phyloP scores from a whole-genome alignment of 495 filamentous ascomycete species.

The Aspergillus biplanus region DNA sequence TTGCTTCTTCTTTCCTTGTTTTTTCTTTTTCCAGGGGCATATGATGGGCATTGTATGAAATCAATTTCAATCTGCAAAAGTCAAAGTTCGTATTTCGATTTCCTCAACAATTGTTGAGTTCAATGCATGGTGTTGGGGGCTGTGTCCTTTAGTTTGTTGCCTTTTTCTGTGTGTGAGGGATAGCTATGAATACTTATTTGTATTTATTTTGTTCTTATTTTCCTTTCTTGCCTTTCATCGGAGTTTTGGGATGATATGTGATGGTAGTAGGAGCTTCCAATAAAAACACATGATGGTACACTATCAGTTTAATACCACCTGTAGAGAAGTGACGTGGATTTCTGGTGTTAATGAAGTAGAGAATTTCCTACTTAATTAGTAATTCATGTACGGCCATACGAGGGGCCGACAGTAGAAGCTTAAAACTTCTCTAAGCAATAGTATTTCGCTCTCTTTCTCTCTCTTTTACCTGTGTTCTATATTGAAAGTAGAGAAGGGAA shows the following conservation, averaged over 20 bases:
- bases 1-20: slow-evolving; percentile 2
- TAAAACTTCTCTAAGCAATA: no score
- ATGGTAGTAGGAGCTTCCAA: neutral
- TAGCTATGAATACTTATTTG: slow-evolving; percentile 8
- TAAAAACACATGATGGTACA: slow-evolving; percentile 8
- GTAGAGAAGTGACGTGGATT: no score
- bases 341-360: neutral
- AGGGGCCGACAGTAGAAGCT: no score
- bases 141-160: neutral
- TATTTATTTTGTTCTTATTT: slow-evolving; percentile 11
- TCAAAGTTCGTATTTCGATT: slow-evolving; percentile 8
- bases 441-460: no score
- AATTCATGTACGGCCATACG: neutral
- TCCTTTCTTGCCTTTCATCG: slow-evolving; percentile 9
- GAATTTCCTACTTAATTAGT: neutral
- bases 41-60: neutral
- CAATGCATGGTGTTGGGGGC: slow-evolving; percentile 17
- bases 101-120: slow-evolving; percentile 14
- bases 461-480: no score
- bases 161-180: slow-evolving; percentile 7
- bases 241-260: slow-evolving; percentile 20
- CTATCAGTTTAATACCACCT: slow-evolving; percentile 1
- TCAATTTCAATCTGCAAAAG: slow-evolving; percentile 15
- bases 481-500: no score
- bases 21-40: slow-evolving; percentile 1